Conservation (phyloP, 805 yeast species). For the Spathaspora hagerdaliae region DNA sequence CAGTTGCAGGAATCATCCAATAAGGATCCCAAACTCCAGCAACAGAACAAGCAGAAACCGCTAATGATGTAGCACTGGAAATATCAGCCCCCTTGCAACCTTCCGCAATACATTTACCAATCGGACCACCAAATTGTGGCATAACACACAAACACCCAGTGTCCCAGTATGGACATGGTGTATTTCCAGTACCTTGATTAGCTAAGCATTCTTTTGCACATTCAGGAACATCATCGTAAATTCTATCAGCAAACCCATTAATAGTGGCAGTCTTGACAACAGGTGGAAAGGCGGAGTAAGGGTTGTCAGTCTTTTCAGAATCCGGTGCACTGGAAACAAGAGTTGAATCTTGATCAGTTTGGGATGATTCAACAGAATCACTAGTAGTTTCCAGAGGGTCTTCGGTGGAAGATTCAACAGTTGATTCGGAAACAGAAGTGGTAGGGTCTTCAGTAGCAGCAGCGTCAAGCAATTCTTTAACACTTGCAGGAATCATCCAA, state of each 20-base stretch:
- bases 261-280: constrained; percentile 37
- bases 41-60: too few relatives aligned
- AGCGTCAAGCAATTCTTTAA: too few relatives aligned
- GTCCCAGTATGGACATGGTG: constrained; percentile 25
- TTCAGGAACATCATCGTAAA: constrained; percentile 25
- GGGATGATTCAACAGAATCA: background rate
- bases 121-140: constrained; percentile 27
- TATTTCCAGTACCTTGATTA: constrained; percentile 22
- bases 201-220: constrained; percentile 35
- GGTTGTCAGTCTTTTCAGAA: constrained; percentile 15
- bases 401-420: constrained; percentile 4
- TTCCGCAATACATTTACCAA: constrained; percentile 34
- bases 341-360: background rate
- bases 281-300: constrained; percentile 28
- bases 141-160: constrained; percentile 44
- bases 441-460: too few relatives aligned
- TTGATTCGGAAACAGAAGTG: too few relatives aligned
- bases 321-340: background rate
- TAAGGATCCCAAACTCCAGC: too few relatives aligned
- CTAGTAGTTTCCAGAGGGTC: too few relatives aligned
- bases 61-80: too few relatives aligned
- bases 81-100: constrained; percentile 34
- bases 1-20: too few relatives aligned
- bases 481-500: too few relatives aligned
- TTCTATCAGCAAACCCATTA: too few relatives aligned